phyloP scores from a whole-genome alignment of 2,329 filamentous ascomycete species.

The Arthrinium phaeospermum region DNA sequence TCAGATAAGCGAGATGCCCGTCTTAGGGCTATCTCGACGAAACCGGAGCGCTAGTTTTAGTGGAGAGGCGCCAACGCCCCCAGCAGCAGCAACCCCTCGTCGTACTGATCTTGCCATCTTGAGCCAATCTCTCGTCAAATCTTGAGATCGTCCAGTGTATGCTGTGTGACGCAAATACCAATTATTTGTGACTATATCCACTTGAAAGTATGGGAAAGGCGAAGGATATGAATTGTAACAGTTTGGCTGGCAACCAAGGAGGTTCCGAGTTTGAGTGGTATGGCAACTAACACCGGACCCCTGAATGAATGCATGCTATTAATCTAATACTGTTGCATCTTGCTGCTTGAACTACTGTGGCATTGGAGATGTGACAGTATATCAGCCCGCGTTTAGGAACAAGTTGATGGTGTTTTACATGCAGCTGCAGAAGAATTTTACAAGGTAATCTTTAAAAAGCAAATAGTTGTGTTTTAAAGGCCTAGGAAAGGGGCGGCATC shows the following conservation, averaged over 20 bases:
- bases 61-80: background rate
- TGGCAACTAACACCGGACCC: background rate
- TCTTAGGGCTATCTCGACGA: background rate
- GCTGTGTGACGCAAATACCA: background rate
- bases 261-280: background rate
- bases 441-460: background rate
- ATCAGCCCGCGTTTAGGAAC: no score
- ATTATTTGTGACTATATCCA: background rate
- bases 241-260: background rate
- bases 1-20: background rate
- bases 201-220: no score
- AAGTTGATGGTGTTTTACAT: no score
- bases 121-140: background rate
- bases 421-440: background rate
- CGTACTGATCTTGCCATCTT: background rate
- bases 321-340: background rate
- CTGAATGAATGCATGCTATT: background rate
- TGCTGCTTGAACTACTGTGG: background rate
- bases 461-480: background rate
- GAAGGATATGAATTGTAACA: background rate
- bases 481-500: no score
- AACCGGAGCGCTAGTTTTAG: conserved; percentile 5
- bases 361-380: background rate
- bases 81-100: background rate
- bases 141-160: background rate